phyloP scores from a whole-genome alignment of 768 basidiomycete species.

The Hydnomerulius pinastri region DNA sequence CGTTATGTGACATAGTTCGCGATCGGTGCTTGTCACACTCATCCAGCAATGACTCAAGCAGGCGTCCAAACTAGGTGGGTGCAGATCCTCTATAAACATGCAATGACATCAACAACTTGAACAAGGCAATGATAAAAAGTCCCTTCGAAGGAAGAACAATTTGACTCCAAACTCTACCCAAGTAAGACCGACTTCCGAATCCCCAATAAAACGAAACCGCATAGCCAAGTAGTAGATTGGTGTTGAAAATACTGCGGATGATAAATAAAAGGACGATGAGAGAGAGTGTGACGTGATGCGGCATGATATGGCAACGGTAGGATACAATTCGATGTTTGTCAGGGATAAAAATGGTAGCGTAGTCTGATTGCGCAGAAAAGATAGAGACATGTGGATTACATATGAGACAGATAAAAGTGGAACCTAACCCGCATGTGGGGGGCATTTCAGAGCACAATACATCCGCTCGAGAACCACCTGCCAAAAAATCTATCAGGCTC shows the following conservation, averaged over 20 bases:
- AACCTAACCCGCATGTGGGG: background rate
- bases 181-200: background rate
- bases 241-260: no score
- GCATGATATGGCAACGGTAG: conserved; percentile 15
- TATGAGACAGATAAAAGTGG: conserved; percentile 5
- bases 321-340: conserved; percentile 16
- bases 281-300: conserved; percentile 15
- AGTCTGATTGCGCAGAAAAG: conserved; percentile 8
- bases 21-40: conserved; percentile 11
- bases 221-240: no score
- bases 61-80: no score
- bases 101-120: no score
- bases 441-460: conserved; percentile 48
- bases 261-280: background rate
- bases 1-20: conserved; percentile 11
- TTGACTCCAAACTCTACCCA: no score
- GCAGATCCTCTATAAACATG: no score
- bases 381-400: conserved; percentile 13
- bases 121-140: no score
- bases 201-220: background rate
- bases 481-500: conserved; percentile 21
- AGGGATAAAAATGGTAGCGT: conserved; percentile 1
- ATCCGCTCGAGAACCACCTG: conserved; percentile 82
- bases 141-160: no score
- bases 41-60: background rate